phyloP scores from a whole-genome alignment of 352 stramenopile genomes.

The Globisporangium iwayamae region DNA sequence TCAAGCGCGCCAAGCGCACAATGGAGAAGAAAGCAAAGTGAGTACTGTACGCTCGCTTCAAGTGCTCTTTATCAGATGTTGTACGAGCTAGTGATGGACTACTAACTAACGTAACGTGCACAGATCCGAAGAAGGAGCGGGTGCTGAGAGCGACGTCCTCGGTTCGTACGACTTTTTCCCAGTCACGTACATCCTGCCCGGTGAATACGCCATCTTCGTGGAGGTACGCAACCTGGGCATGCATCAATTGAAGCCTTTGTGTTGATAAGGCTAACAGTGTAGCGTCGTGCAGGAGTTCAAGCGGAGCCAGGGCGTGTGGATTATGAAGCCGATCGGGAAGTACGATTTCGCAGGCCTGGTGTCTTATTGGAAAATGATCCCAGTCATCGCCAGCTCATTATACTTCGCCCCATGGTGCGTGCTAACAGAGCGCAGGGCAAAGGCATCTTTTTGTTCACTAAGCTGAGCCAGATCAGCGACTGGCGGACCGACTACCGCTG shows the following conservation, averaged over 20 bases:
- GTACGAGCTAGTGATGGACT: neutral
- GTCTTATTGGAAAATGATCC: neutral
- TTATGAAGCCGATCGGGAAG: constrained; percentile 96
- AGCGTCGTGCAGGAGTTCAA: constrained; percentile 79
- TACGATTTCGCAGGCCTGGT: constrained; percentile 22
- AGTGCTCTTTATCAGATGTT: neutral
- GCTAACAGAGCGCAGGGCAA: constrained; percentile 70
- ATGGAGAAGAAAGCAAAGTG: constrained; percentile 81
- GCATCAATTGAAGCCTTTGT: neutral
- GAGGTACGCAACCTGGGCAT: constrained; percentile 31
- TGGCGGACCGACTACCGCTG: constrained; percentile 90
- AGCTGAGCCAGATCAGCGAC: constrained; percentile 91
- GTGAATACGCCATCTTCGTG: constrained; percentile 93
- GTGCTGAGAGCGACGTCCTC: constrained; percentile 21
- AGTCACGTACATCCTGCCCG: constrained; percentile 91
- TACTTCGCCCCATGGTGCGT: neutral
- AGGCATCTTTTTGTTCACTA: constrained; percentile 95
- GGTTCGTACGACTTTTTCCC: constrained; percentile 90
- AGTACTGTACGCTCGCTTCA: neutral
- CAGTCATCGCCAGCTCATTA: neutral
- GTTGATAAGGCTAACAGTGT: neutral
- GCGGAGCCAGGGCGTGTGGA: constrained; percentile 89
- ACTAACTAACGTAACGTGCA: neutral
- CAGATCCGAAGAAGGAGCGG: constrained; percentile 41
- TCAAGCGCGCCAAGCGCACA: constrained; percentile 86